phyloP scores from a whole-genome alignment of 352 stramenopile species.

The Thalassiosira gravida region DNA sequence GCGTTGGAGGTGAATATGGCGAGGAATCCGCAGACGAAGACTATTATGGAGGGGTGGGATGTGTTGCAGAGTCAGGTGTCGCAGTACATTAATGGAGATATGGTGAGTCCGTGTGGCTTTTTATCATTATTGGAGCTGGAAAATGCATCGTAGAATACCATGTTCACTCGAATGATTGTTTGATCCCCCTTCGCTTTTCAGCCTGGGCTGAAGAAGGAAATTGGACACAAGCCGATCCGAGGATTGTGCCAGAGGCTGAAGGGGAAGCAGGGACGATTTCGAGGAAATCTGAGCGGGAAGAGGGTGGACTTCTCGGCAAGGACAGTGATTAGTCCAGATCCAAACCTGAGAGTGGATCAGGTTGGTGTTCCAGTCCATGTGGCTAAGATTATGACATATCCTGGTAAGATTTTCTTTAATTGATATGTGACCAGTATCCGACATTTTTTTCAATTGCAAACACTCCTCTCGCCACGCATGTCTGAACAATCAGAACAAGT shows the following conservation, averaged over 20 bases:
- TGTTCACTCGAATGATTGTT: conserved; percentile 90
- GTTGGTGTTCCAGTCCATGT: conserved; percentile 98
- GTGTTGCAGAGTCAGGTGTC: conserved; percentile 91
- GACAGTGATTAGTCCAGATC: conserved; percentile 98
- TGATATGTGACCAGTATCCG: too few relatives aligned
- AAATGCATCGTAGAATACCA: too few relatives aligned
- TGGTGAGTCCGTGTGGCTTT: conserved; percentile 91
- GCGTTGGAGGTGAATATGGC: conserved; percentile 92
- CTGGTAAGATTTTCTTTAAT: too few relatives aligned
- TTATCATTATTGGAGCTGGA: conserved; percentile 99
- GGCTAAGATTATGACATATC: conserved; percentile 96
- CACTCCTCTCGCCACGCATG: too few relatives aligned
- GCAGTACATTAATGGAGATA: conserved; percentile 55
- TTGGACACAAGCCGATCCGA: conserved; percentile 93
- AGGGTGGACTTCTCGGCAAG: conserved; percentile 99
- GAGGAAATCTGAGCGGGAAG: conserved; percentile 99
- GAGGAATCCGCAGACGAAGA: conserved; percentile 95
- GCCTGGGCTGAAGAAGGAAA: conserved; percentile 93
- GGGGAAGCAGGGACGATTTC: conserved; percentile 99
- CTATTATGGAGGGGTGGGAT: conserved; percentile 99
- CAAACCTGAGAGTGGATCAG: conserved; percentile 99
- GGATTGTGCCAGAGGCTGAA: conserved; percentile 98
- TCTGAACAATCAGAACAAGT: too few relatives aligned
- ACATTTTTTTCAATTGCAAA: too few relatives aligned
- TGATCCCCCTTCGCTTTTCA: too few relatives aligned